Evolutionary conservation across 1,284 basidiomycete species (phyloP).

Genomic region (Pseudozyma pruni): DNA sequence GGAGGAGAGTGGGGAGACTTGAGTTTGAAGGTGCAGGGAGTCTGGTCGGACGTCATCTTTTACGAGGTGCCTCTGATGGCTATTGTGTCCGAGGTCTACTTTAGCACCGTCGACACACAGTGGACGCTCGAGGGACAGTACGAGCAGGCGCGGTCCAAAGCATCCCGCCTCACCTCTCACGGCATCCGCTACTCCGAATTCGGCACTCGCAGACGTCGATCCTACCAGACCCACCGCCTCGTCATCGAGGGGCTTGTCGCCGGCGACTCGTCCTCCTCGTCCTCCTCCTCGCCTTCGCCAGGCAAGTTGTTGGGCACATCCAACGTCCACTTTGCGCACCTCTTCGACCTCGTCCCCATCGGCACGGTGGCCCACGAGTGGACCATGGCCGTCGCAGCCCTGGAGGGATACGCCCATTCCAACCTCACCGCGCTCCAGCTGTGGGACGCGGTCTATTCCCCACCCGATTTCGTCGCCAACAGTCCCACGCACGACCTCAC

Average conservation of each 20-base stretch:
- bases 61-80: constrained; percentile 98
- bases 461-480: constrained; percentile 58
- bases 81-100: constrained; percentile 82
- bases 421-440: constrained; percentile 58
- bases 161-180: constrained; percentile 74
- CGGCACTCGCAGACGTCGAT: constrained; percentile 87
- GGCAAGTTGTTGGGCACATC: constrained; percentile 75
- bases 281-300: not conserved
- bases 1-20: constrained; percentile 73
- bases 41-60: constrained; percentile 89
- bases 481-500: constrained; percentile 62
- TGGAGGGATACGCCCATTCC: constrained; percentile 55
- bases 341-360: constrained; percentile 54
- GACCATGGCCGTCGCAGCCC: constrained; percentile 66
- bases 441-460: constrained; percentile 64
- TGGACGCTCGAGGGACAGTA: constrained; percentile 84
- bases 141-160: constrained; percentile 80
- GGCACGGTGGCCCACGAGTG: constrained; percentile 67
- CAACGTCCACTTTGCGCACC: constrained; percentile 62
- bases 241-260: constrained; percentile 78
- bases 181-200: constrained; percentile 89
- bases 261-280: constrained; percentile 69
- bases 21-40: constrained; percentile 79
- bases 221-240: constrained; percentile 81
- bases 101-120: constrained; percentile 76